Conservation (phyloP, 164 flowering plant genomes). For the Akebia trifoliata region DNA sequence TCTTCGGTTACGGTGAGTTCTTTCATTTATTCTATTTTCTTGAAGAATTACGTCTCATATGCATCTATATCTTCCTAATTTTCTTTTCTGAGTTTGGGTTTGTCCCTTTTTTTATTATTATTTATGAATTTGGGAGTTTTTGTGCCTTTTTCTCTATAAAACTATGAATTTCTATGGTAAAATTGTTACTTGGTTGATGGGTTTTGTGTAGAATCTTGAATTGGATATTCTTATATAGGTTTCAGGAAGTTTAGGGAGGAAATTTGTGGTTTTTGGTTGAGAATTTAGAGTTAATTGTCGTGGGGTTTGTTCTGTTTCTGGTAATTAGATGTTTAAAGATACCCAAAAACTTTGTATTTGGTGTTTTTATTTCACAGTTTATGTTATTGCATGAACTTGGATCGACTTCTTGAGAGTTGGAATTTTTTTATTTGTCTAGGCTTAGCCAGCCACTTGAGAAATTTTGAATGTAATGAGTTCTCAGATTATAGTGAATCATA, state of each 20-base stretch:
- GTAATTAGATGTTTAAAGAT: not conserved
- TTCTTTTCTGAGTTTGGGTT: not conserved
- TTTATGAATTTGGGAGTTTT: not conserved
- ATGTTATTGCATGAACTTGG: not conserved
- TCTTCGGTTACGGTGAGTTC: conserved; percentile 75
- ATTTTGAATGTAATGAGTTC: not conserved
- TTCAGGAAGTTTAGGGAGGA: not conserved
- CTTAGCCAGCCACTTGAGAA: not conserved
- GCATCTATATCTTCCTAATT: no score
- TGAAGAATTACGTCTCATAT: no score
- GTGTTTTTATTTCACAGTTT: not conserved
- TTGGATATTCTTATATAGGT: not conserved
- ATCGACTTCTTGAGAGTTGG: not conserved
- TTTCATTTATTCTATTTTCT: not conserved
- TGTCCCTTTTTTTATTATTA: not conserved
- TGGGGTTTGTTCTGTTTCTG: not conserved
- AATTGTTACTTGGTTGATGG: not conserved
- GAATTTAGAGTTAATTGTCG: conserved; percentile 3
- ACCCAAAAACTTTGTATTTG: not conserved
- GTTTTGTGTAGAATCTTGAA: not conserved
- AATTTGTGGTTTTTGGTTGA: conserved; percentile 1
- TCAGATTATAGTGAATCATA: not conserved
- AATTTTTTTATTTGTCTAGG: not conserved
- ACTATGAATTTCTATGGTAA: no score
- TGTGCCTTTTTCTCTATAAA: not conserved